Conservation (phyloP, 1,284 basidiomycete genomes). For the Leucoagaricus sp. region DNA sequence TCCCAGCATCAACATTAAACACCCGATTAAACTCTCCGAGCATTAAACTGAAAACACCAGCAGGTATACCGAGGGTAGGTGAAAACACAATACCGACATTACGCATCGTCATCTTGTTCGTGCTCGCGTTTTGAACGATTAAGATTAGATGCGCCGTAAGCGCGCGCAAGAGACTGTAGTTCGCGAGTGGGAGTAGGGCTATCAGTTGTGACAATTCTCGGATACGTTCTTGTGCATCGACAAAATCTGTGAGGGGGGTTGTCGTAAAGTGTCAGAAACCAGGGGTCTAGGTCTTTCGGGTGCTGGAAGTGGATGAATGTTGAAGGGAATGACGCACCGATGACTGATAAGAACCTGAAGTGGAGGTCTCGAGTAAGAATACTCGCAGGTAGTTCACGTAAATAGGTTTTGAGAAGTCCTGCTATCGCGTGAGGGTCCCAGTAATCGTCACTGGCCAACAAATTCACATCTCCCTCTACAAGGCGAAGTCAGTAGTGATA, state of each 20-base stretch:
- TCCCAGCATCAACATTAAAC: constrained; percentile 74
- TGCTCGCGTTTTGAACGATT: constrained; percentile 86
- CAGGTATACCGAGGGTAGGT: constrained; percentile 92
- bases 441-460: constrained; percentile 83
- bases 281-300: too few species aligned
- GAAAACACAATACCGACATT: constrained; percentile 99
- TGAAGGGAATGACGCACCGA: too few species aligned
- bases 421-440: constrained; percentile 97
- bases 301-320: too few species aligned
- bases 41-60: constrained; percentile 92
- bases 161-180: constrained; percentile 92
- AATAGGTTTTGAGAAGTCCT: constrained; percentile 87
- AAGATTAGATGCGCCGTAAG: constrained; percentile 95
- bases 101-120: constrained; percentile 99
- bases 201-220: constrained; percentile 86
- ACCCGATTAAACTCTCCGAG: constrained; percentile 89
- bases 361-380: constrained; percentile 92
- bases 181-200: constrained; percentile 84
- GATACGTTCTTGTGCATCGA: constrained; percentile 86
- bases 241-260: constrained; percentile 84
- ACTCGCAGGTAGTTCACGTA: constrained; percentile 89
- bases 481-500: too few species aligned
- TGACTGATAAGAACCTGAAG: constrained; percentile 84
- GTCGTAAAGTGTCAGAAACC: too few species aligned
- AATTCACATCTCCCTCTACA: constrained; percentile 88